Evolutionary conservation across 78 protist species (phyloP), one percentile per base, ranked within the genome.

Genomic region (Chrysochromulina tobinii): DNA sequence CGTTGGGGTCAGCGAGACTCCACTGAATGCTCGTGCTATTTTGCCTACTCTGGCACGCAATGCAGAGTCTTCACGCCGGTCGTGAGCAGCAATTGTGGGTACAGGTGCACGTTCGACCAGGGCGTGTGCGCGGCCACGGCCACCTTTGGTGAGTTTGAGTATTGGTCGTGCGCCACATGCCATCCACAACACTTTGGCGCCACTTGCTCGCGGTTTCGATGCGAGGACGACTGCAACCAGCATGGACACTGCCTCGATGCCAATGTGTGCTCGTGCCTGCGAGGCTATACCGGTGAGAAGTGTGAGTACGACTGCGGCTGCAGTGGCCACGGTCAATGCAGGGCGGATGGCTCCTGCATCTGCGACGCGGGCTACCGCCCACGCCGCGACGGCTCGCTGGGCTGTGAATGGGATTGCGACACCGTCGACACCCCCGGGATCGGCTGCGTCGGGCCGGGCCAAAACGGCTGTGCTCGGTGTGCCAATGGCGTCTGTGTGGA

Each of bases 71-170:
- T 38, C 25, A 57, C 18, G 68, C 57, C 51, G 66, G 58, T 38
- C 59, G 88, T 54, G 57, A 20, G n/a, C 55, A 25, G 21, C 7
- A 9, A 14, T 50, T 83, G 88, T 68, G 88, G 88, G 51, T 83
- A 83, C 88, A 58, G 57, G 72, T 83, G 88, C 88, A 83, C 88
- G 55, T 83, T 83, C 88, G 88, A 83, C 88, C 88, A 83, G 77
- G 77, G 21, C 77, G 12, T 17, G 27, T 68, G 51, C 77, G 27
- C 77, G 12, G 51, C 5, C 12, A 68, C 11, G 48, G 77, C 12
- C 27, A 6, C 12, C 51, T 25, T 68, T 17, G 21, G 21, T 6
- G 27, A 6, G 48, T 15, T 5, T 6, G 48, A 68, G 27, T 17
- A 68, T 17, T 25, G 77, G 27, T 68, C 21, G 64, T 59, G 64